A percentile compares a stretch with the other conserved stretches of the same genome.
phyloP scores from a whole-genome alignment of 176 grass and related monocot species.

The Avena insularis region DNA sequence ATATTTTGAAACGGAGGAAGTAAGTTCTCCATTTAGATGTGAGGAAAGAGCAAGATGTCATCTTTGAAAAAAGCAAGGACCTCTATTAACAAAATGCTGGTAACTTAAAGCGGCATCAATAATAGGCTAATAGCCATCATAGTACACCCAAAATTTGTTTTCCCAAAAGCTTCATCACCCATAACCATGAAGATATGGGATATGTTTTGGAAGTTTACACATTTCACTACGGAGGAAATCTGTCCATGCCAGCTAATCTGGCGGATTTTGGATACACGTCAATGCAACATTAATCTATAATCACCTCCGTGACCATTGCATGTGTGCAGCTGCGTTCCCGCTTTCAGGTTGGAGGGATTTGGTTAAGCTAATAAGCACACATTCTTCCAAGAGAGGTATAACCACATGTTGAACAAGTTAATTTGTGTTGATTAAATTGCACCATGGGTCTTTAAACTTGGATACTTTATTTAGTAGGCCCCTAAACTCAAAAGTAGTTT shows the following conservation, averaged over 20 bases:
- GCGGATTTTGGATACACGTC: background rate
- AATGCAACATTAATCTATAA: background rate
- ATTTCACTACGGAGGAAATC: background rate
- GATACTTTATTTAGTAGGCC: background rate
- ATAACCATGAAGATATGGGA: background rate
- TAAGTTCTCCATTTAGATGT: conserved; percentile 25
- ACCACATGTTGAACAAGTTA: background rate
- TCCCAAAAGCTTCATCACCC: background rate
- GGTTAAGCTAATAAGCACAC: background rate
- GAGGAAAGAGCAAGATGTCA: background rate
- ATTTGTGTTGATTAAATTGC: conserved; percentile 6
- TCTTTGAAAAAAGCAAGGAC: conserved; percentile 10
- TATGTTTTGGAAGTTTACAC: background rate
- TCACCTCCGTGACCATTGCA: background rate
- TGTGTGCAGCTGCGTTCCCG: background rate
- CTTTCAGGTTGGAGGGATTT: conserved; percentile 2
- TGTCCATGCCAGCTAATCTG: background rate
- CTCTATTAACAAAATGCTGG: background rate
- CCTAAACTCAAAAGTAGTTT: conserved; percentile 9
- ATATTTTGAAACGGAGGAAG: too few species aligned
- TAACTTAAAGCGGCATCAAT: background rate
- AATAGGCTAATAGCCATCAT: background rate
- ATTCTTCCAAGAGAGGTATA: conserved; percentile 4
- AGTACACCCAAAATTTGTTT: background rate
- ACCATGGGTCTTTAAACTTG: background rate